Evolutionary conservation across 2,329 filamentous ascomycete genomes (phyloP), one percentile per base, ranked within the genome.

Genomic region (Shiraia sp.): DNA sequence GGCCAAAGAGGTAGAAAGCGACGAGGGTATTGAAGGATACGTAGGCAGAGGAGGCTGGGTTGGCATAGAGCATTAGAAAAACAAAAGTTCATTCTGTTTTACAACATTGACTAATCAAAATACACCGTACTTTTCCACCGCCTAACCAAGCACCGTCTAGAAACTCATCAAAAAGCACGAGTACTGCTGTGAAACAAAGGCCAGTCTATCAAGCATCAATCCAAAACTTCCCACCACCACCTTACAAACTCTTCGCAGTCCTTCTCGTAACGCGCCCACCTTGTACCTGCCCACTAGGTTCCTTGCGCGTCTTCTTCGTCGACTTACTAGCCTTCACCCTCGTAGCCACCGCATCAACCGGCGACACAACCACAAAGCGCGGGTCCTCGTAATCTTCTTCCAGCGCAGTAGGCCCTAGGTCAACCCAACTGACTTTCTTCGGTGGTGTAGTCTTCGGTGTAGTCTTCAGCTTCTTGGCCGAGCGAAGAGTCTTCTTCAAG

Each of bases 1-100:
- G 8, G 82, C 79, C 2, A 66, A 60, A 4, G 82, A 88, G 16
- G 75, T 87, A 3, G 70, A 88, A 32, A 63, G 57, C 15, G 83
- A 88, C 52, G 82, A 86, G 54, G 77, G 77, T 0, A 79, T 87
- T 2, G 60, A 70, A 14, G 75, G 73, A 1, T 87, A 80, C 60
- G 61, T 78, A 5, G 74, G 75, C 4, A 72, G 85, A 39, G 80
- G 77, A 57, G 82, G 82, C 5, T 88, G 85, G 85, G 82, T 46
- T 79, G 78, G 59, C 78, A 81, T 31, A 85, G 39, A 38, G 26
- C 29, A 40, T 32, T 52, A 36, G 3, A 31, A 15, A 31, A 31
- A 10, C 8, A 13, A 31, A 13, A 31, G 4, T 22, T 8, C 19
- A 22, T 8, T 22, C 4, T 8, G 8, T 22, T 22, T 8, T 22